Evolutionary conservation across 768 basidiomycete genomes (phyloP).

Genomic region (Psilocybe tampanensis): DNA sequence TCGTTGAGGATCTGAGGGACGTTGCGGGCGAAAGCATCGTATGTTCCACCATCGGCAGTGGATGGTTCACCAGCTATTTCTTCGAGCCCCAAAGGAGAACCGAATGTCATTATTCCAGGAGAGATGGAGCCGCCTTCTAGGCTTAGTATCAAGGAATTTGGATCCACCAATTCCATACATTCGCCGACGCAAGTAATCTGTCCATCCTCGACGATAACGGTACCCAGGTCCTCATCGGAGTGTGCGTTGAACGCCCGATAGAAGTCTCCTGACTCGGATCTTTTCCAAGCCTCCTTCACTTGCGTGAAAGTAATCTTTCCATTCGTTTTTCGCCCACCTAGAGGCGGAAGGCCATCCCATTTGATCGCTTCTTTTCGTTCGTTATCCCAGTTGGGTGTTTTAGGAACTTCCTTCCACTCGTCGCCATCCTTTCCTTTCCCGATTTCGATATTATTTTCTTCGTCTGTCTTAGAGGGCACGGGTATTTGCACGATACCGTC

Average conservation of each 20-base stretch:
- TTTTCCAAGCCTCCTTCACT: conserved; percentile 55
- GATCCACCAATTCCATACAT: conserved; percentile 27
- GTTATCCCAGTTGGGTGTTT: conserved; percentile 63
- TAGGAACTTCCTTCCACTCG: conserved; percentile 48
- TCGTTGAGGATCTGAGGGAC: conserved; percentile 47
- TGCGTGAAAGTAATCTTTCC: conserved; percentile 61
- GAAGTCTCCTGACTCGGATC: conserved; percentile 30
- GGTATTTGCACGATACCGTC: conserved; percentile 81
- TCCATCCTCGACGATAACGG: conserved; percentile 51
- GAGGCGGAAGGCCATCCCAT: conserved; percentile 74
- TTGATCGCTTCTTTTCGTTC: conserved; percentile 60
- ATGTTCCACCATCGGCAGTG: conserved; percentile 62
- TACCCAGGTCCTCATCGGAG: conserved; percentile 25
- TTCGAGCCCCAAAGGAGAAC: conserved; percentile 71
- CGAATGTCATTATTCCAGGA: conserved; percentile 69
- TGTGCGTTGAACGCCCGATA: conserved; percentile 30
- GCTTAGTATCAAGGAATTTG: conserved; percentile 45
- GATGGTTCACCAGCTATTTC: conserved; percentile 75
- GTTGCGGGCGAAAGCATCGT: conserved; percentile 54
- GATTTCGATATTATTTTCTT: conserved; percentile 42
- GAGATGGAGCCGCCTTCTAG: conserved; percentile 68
- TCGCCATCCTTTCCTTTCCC: conserved; percentile 47
- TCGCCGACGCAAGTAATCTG: conserved; percentile 52
- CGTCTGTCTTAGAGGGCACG: conserved; percentile 38
- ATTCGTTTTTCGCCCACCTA: conserved; percentile 39